These are phyloP conservation scores for Aspergillus intermedius DNA, from an alignment of 2,329 filamentous ascomycete species.

Conservation along the genomic window DNA sequence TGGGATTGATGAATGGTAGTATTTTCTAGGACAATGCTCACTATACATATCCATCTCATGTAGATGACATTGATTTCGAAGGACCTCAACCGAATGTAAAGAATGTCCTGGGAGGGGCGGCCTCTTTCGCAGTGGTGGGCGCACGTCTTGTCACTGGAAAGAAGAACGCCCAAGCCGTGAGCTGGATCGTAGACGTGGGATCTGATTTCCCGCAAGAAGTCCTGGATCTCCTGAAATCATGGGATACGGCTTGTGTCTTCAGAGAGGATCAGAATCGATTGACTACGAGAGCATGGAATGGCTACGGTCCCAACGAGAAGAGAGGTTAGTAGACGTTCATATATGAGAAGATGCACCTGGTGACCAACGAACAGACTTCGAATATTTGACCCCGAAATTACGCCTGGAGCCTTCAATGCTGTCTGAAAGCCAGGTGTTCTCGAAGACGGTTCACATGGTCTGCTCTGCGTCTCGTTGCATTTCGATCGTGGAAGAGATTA, in stretches of 20 bases:
- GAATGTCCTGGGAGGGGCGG: slow-evolving; percentile 81
- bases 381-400: slow-evolving; percentile 79
- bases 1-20: slow-evolving; percentile 2
- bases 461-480: slow-evolving; percentile 74
- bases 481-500: slow-evolving; percentile 66
- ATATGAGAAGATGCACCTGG: not conserved
- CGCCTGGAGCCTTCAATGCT: slow-evolving; percentile 70
- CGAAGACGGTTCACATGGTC: slow-evolving; percentile 79
- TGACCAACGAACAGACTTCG: slow-evolving; percentile 56
- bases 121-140: slow-evolving; percentile 78
- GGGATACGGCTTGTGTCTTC: slow-evolving; percentile 68
- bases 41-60: not conserved
- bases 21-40: slow-evolving; percentile 11
- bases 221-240: slow-evolving; percentile 58
- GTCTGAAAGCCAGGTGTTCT: slow-evolving; percentile 57
- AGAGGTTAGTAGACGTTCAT: slow-evolving; percentile 38
- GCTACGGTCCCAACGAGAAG: slow-evolving; percentile 66
- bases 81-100: slow-evolving; percentile 62
- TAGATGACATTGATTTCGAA: slow-evolving; percentile 87
- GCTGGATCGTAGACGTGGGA: slow-evolving; percentile 87
- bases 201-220: slow-evolving; percentile 73
- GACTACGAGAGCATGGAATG: slow-evolving; percentile 90
- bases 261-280: slow-evolving; percentile 60
- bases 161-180: slow-evolving; percentile 60
- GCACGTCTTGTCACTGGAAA: slow-evolving; percentile 78